These are phyloP conservation scores for Apium graveolens DNA, from an alignment of 129 eudicot species.

Conservation along the genomic window DNA sequence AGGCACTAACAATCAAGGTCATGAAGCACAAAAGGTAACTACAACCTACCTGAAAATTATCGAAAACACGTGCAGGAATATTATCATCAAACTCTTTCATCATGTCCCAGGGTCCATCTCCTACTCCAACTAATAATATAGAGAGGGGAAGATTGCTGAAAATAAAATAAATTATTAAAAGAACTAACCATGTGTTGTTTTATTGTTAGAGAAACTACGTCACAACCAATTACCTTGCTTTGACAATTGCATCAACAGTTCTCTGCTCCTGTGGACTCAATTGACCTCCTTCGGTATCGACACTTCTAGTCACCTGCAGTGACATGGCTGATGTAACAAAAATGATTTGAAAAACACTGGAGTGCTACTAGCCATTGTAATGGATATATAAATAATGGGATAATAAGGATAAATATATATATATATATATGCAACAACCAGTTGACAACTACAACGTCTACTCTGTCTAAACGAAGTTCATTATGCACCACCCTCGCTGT, in stretches of 20 bases:
- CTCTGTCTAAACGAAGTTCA: neutral
- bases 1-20: neutral
- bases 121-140: constrained; percentile 88
- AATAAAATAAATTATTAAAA: constrained; percentile 3
- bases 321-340: constrained; percentile 6
- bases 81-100: constrained; percentile 98
- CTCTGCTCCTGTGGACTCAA: constrained; percentile 91
- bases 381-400: neutral
- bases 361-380: neutral
- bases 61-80: constrained; percentile 90
- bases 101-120: constrained; percentile 99
- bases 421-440: neutral
- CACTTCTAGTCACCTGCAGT: constrained; percentile 90
- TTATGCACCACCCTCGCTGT: neutral
- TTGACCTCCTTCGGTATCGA: constrained; percentile 69
- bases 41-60: constrained; percentile 79
- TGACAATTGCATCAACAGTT: constrained; percentile 91
- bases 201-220: neutral
- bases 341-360: constrained; percentile 4
- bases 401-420: neutral
- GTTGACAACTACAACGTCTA: neutral
- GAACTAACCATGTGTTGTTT: neutral
- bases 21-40: constrained; percentile 10
- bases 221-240: constrained; percentile 58
- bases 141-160: constrained; percentile 92